These are phyloP conservation scores for Wakefieldia striispora DNA, from an alignment of 768 basidiomycete genomes.

Conservation along the genomic window DNA sequence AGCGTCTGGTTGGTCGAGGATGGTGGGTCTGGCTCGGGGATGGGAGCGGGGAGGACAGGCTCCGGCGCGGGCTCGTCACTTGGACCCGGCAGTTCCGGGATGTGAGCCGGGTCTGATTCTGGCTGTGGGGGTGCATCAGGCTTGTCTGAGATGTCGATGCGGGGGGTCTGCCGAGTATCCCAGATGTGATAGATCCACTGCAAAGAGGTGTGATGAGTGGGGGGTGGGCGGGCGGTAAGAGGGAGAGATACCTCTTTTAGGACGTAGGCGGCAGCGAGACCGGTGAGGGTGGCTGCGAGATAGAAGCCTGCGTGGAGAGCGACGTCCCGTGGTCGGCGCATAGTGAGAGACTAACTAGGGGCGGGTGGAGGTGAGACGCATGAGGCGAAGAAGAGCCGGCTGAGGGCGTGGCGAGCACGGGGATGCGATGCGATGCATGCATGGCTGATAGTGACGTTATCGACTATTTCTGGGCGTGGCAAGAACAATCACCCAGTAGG, in stretches of 20 bases:
- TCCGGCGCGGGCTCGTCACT: no score
- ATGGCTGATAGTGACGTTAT: no score
- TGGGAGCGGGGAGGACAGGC: not conserved
- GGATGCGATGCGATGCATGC: no score
- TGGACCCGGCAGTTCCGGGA: no score
- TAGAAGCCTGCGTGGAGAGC: slow-evolving; percentile 8
- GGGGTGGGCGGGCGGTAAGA: not conserved
- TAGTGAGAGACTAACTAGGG: not conserved
- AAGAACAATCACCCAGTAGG: no score
- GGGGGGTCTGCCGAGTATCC: not conserved
- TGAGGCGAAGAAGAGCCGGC: not conserved
- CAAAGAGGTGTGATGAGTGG: not conserved
- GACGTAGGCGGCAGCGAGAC: slow-evolving; percentile 21
- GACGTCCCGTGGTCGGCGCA: slow-evolving; percentile 12
- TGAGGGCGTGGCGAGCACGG: slow-evolving; percentile 4
- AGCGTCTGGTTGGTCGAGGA: no score
- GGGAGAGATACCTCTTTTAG: slow-evolving; percentile 13
- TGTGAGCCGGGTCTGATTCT: not conserved
- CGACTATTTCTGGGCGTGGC: no score
- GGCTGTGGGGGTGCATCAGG: no score
- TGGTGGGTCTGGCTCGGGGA: not conserved
- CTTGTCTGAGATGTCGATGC: not conserved
- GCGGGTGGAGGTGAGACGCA: not conserved
- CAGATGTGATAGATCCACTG: slow-evolving; percentile 16
- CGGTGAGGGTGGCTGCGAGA: slow-evolving; percentile 12